phyloP scores from a whole-genome alignment of 768 basidiomycete genomes.

The Mycena maculata region DNA sequence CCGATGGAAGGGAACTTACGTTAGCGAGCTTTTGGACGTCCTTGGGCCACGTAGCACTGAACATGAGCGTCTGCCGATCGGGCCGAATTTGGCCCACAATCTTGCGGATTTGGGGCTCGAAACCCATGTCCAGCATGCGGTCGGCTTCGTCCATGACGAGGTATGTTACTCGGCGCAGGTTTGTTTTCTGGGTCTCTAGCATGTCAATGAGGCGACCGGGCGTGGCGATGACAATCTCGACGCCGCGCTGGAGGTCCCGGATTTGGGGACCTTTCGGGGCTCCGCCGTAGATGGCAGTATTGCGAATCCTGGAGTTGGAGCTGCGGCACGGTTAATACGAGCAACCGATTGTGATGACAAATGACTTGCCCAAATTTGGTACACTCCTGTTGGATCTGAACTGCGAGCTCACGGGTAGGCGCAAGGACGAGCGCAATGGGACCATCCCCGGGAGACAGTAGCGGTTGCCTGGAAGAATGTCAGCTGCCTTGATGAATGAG shows the following conservation, averaged over 20 bases:
- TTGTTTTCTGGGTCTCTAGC: constrained; percentile 97
- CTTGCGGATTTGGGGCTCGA: constrained; percentile 99
- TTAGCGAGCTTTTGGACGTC: constrained; percentile 98
- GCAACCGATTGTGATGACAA: constrained; percentile 14
- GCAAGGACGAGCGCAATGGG: constrained; percentile 97
- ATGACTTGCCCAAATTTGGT: constrained; percentile 90
- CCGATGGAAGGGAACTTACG: constrained; percentile 51
- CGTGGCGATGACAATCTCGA: constrained; percentile 99
- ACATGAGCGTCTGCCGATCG: constrained; percentile 98
- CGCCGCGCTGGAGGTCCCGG: constrained; percentile 95
- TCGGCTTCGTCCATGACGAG: constrained; percentile 99
- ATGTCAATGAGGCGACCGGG: constrained; percentile 99
- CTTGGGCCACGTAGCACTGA: constrained; percentile 99
- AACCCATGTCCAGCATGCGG: constrained; percentile 99
- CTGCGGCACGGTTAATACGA: constrained; percentile 48
- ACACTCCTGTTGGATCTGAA: constrained; percentile 99
- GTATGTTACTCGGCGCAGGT: constrained; percentile 95
- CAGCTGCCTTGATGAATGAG: constrained; percentile 16
- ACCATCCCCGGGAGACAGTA: constrained; percentile 93
- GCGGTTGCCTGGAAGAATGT: constrained; percentile 75
- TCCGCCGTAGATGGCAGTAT: constrained; percentile 99
- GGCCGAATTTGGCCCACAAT: constrained; percentile 97
- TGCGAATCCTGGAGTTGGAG: constrained; percentile 93
- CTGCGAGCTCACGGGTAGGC: constrained; percentile 97
- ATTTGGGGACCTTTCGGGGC: constrained; percentile 99